Conservation (phyloP, 78 protist genomes). For the Guillardia theta region DNA sequence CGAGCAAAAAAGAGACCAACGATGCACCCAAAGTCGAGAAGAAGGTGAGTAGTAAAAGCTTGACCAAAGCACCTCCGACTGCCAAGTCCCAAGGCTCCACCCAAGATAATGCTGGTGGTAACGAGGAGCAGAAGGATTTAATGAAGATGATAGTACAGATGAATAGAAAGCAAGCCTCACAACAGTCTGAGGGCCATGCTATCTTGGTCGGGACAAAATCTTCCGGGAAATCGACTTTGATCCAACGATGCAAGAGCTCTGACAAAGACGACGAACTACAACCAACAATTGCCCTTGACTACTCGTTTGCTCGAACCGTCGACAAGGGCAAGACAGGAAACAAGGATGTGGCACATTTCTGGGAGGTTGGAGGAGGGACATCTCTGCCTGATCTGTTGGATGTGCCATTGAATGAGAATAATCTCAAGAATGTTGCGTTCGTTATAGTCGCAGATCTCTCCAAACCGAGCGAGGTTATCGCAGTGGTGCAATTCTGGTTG, state of each 20-base stretch:
- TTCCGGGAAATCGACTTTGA: neutral
- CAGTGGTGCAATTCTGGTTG: neutral
- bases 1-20: too few relatives aligned
- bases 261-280: neutral
- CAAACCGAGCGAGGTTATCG: neutral
- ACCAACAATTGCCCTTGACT: neutral
- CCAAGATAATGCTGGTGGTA: too few relatives aligned
- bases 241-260: neutral
- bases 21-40: too few relatives aligned
- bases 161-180: neutral
- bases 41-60: too few relatives aligned
- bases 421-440: neutral
- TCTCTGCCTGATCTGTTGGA: neutral
- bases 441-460: neutral
- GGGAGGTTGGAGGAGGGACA: slow-evolving; percentile 4
- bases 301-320: neutral
- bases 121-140: neutral
- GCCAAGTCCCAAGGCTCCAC: too few relatives aligned
- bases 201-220: neutral
- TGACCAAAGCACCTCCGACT: too few relatives aligned
- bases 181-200: neutral
- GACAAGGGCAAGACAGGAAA: neutral
- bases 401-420: neutral
- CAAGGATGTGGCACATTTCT: neutral
- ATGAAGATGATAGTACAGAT: neutral